phyloP scores from a whole-genome alignment of 495 filamentous ascomycete genomes.

The Aspergillus affinis region DNA sequence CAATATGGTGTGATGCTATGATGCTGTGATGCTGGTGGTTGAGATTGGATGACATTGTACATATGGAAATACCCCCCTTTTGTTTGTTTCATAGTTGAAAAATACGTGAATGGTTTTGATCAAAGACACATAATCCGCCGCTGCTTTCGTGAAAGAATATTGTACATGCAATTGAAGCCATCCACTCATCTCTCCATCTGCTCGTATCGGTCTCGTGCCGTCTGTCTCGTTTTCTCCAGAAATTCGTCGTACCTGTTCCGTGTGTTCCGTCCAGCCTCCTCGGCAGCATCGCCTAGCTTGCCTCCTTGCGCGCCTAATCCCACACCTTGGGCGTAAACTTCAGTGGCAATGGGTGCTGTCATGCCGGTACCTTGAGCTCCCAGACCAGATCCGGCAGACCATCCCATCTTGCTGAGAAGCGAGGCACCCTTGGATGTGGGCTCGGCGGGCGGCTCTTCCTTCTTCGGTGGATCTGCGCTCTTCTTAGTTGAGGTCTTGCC shows the following conservation, averaged over 20 bases:
- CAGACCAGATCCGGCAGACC: conserved; percentile 75
- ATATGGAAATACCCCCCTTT: conserved; percentile 10
- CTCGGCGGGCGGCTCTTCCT: conserved; percentile 40
- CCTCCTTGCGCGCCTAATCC: conserved; percentile 82
- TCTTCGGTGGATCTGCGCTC: conserved; percentile 28
- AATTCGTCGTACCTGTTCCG: conserved; percentile 70
- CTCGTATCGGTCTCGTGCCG: conserved; percentile 77
- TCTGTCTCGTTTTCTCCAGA: conserved; percentile 73
- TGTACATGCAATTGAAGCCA: conserved; percentile 2
- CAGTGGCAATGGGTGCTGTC: conserved; percentile 72
- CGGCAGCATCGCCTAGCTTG: conserved; percentile 78
- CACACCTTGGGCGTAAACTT: conserved; percentile 79
- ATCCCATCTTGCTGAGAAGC: conserved; percentile 89
- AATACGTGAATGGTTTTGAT: neutral
- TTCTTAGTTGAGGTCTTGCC: conserved; percentile 50
- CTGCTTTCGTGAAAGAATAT: neutral
- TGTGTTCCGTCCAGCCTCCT: conserved; percentile 75
- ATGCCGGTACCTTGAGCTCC: conserved; percentile 78
- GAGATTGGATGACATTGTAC: neutral
- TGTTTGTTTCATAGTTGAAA: neutral
- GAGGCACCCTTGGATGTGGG: conserved; percentile 75
- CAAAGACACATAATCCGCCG: neutral
- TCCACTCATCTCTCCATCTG: conserved; percentile 44
- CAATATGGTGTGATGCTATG: neutral
- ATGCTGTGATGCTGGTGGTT: too few relatives aligned